phyloP scores from a whole-genome alignment of 768 basidiomycete genomes.

The Phylloporus rhodoxanthus region DNA sequence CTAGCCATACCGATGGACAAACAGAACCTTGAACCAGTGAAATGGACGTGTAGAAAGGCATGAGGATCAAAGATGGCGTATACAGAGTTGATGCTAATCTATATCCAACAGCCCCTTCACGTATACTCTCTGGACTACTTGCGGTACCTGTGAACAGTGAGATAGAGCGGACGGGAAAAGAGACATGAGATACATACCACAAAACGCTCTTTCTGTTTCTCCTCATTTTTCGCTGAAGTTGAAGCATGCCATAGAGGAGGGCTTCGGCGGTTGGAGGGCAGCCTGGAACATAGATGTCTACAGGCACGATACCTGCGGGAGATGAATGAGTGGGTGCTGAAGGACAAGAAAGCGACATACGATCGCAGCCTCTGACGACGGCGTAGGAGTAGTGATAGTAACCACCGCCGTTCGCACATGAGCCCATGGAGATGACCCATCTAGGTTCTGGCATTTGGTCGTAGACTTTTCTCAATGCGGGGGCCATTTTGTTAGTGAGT shows the following conservation, averaged over 20 bases:
- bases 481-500: conserved; percentile 99
- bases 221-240: conserved; percentile 95
- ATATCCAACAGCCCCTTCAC: conserved; percentile 10
- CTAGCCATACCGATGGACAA: not conserved
- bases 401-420: conserved; percentile 96
- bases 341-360: conserved; percentile 41
- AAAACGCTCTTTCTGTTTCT: conserved; percentile 78
- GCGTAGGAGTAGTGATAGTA: conserved; percentile 99
- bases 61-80: conserved; percentile 8
- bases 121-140: conserved; percentile 15
- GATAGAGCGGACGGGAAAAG: not conserved
- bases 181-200: conserved; percentile 49
- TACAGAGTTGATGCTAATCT: conserved; percentile 25
- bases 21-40: not conserved
- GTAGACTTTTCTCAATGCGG: conserved; percentile 92
- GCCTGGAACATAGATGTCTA: conserved; percentile 97
- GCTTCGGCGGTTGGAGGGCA: conserved; percentile 97
- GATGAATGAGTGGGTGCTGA: conserved; percentile 8
- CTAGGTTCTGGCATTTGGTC: conserved; percentile 99
- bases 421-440: conserved; percentile 99
- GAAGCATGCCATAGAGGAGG: conserved; percentile 92
- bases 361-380: conserved; percentile 96
- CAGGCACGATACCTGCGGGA: conserved; percentile 81
- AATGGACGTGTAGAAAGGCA: not conserved
- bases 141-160: conserved; percentile 21